Evolutionary conservation across 306 rosid genomes (phyloP).

Genomic region (Sesbania bispinosa): DNA sequence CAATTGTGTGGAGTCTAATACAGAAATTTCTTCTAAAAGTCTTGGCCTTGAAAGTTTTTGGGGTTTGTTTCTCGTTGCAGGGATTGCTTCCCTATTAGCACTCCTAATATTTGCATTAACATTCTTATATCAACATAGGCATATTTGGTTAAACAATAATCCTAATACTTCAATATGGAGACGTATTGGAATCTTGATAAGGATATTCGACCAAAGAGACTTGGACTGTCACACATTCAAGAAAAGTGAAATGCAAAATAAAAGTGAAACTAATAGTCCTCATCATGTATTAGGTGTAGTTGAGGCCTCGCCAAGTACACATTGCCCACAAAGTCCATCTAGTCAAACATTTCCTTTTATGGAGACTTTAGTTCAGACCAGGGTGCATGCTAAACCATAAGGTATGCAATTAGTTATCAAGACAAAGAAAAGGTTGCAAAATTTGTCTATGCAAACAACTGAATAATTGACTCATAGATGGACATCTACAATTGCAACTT

Average conservation of each 20-base stretch:
- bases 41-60: conserved; percentile 47
- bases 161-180: conserved; percentile 10
- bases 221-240: too few species aligned
- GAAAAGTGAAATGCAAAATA: conserved; percentile 9
- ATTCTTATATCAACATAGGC: conserved; percentile 25
- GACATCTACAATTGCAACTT: neutral
- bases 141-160: neutral
- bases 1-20: conserved; percentile 20
- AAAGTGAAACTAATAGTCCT: neutral
- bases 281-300: neutral
- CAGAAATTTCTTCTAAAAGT: conserved; percentile 26
- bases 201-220: conserved; percentile 32
- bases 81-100: conserved; percentile 25
- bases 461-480: neutral
- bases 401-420: neutral
- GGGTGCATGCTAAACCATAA: neutral
- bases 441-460: neutral
- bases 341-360: neutral
- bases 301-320: conserved; percentile 24
- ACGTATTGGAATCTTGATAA: conserved; percentile 8
- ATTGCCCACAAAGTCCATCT: conserved; percentile 25
- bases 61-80: conserved; percentile 49
- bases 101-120: neutral
- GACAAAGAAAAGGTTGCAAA: conserved; percentile 1
- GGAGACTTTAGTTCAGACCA: neutral